These are phyloP conservation scores for Metarhizium humberi DNA, from an alignment of 2,329 filamentous ascomycete species.

Conservation along the genomic window DNA sequence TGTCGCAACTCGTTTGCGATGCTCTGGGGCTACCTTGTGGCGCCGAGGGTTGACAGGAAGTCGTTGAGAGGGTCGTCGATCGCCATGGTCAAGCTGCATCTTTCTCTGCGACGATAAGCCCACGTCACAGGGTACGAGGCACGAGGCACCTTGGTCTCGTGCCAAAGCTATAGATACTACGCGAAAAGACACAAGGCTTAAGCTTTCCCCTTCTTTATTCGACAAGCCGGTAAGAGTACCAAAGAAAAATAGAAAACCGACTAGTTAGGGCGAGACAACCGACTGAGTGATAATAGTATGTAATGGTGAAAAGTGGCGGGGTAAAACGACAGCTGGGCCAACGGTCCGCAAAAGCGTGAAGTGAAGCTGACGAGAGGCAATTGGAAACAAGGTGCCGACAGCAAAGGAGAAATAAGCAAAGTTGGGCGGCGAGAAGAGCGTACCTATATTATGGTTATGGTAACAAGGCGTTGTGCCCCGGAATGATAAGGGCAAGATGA, in stretches of 20 bases:
- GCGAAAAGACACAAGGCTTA: background rate
- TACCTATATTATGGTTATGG: slow-evolving; percentile 2
- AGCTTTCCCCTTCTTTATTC: background rate
- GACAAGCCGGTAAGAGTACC: background rate
- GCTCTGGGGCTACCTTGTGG: slow-evolving; percentile 35
- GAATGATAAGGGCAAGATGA: slow-evolving; percentile 4
- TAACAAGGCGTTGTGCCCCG: background rate
- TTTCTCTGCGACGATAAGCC: slow-evolving; percentile 2
- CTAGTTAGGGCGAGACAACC: background rate
- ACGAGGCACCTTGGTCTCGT: background rate
- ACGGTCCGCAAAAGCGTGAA: background rate
- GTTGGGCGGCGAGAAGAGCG: background rate
- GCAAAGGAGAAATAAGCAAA: background rate
- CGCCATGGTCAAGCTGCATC: slow-evolving; percentile 18
- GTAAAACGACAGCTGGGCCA: background rate
- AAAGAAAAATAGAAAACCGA: background rate
- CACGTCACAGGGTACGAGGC: background rate
- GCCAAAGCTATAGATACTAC: no score
- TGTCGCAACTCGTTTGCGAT: slow-evolving; percentile 38
- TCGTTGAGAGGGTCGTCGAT: slow-evolving; percentile 22
- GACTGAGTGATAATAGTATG: no score
- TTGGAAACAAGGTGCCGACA: background rate
- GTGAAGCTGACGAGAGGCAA: background rate
- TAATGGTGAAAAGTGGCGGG: background rate
- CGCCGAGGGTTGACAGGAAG: slow-evolving; percentile 41